Conservation (phyloP, 306 rosid genomes). For the Calophaca sinica region DNA sequence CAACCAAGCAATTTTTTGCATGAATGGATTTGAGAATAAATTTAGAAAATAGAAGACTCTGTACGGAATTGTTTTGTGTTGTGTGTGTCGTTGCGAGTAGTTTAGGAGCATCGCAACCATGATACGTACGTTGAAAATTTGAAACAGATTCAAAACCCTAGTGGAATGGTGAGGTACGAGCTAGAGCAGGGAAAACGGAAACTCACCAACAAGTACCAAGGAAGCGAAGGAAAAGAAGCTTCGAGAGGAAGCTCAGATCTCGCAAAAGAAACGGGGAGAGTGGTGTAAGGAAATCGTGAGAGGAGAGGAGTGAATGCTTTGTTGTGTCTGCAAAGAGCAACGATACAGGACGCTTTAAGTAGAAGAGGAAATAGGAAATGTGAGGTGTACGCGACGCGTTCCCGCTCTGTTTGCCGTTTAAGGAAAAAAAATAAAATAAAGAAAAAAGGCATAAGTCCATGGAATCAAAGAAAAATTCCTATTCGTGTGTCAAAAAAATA, state of each 20-base stretch:
- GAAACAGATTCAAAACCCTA: background rate
- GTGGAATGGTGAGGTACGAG: constrained; percentile 31
- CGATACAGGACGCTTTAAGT: constrained; percentile 47
- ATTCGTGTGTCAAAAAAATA: too few relatives aligned
- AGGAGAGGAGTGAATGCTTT: constrained; percentile 27
- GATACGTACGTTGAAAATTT: background rate
- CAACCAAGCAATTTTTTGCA: background rate
- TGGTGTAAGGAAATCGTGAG: background rate
- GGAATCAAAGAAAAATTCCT: background rate
- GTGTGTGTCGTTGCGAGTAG: background rate
- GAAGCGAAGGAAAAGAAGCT: background rate
- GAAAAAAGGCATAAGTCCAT: background rate
- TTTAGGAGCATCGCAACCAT: background rate
- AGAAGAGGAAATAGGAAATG: constrained; percentile 40
- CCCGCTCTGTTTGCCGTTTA: constrained; percentile 45
- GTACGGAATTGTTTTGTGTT: background rate
- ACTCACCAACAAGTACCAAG: constrained; percentile 49
- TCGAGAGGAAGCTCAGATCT: constrained; percentile 53
- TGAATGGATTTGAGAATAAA: too few relatives aligned
- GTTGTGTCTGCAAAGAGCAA: constrained; percentile 43
- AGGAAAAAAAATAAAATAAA: background rate
- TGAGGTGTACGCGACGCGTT: constrained; percentile 60
- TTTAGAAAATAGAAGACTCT: background rate
- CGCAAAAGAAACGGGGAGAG: background rate
- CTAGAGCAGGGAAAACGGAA: constrained; percentile 12